Conservation (phyloP, 306 rosid genomes). For the Cicer pinnatifidum region DNA sequence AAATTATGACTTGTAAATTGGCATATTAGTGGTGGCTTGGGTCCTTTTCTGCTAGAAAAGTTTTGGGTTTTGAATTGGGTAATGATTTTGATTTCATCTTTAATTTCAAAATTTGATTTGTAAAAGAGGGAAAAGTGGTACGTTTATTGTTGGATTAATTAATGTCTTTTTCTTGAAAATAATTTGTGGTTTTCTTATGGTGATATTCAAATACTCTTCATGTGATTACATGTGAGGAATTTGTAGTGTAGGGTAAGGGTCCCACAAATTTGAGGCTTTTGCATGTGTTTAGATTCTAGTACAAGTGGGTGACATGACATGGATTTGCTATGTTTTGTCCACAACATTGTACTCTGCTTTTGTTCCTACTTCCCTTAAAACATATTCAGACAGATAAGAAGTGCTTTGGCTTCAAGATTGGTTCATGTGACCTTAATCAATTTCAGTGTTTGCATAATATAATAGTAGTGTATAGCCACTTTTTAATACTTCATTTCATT, state of each 20-base stretch:
- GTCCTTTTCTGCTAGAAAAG: slow-evolving; percentile 47
- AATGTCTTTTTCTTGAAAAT: slow-evolving; percentile 33
- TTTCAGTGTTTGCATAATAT: slow-evolving; percentile 28
- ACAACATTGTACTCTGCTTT: slow-evolving; percentile 55
- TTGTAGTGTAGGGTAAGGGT: slow-evolving; percentile 47
- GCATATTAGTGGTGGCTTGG: slow-evolving; percentile 39
- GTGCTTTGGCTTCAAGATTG: slow-evolving; percentile 47
- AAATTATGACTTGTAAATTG: slow-evolving; percentile 47
- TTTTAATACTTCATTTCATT: neutral
- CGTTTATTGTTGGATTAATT: slow-evolving; percentile 36
- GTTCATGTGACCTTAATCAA: slow-evolving; percentile 51
- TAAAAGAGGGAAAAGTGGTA: slow-evolving; percentile 49
- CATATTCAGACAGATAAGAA: slow-evolving; percentile 8
- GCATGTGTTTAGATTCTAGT: slow-evolving; percentile 78
- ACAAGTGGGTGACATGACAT: slow-evolving; percentile 66
- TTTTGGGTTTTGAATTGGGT: slow-evolving; percentile 46
- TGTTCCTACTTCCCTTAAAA: slow-evolving; percentile 42
- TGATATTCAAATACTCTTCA: slow-evolving; percentile 60
- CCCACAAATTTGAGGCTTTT: slow-evolving; percentile 48
- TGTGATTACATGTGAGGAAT: slow-evolving; percentile 82
- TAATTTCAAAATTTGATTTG: slow-evolving; percentile 54
- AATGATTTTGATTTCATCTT: slow-evolving; percentile 47
- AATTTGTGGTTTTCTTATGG: slow-evolving; percentile 31
- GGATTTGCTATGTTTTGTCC: slow-evolving; percentile 71
- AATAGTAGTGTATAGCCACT: neutral